Conservation (phyloP, 331 rosid genomes). For the Pyracantha coccinea region DNA sequence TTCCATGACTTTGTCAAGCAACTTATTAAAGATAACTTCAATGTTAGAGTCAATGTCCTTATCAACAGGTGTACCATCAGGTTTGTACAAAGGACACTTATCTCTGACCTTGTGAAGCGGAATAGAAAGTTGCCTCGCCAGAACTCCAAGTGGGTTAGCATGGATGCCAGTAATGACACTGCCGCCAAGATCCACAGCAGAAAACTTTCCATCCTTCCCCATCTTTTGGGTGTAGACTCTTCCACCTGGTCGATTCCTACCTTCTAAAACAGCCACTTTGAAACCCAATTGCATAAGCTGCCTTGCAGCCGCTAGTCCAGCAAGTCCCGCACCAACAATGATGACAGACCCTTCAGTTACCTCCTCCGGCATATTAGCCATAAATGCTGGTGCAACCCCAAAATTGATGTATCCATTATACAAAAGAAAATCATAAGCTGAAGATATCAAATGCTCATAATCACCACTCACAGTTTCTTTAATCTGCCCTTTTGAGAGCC, state of each 20-base stretch:
- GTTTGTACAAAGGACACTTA: conserved; percentile 78
- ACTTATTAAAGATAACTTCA: conserved; percentile 61
- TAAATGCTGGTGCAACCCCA: conserved; percentile 67
- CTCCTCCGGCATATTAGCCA: conserved; percentile 49
- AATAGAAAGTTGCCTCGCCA: conserved; percentile 88
- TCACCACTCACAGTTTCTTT: conserved; percentile 73
- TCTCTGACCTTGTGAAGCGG: conserved; percentile 93
- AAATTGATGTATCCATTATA: conserved; percentile 86
- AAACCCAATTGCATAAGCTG: conserved; percentile 82
- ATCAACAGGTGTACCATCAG: conserved; percentile 65
- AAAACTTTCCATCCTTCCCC: conserved; percentile 35
- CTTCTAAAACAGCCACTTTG: conserved; percentile 78
- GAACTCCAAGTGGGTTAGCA: conserved; percentile 93
- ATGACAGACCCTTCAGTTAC: conserved; percentile 58
- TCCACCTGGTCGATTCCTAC: conserved; percentile 88
- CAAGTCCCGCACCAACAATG: conserved; percentile 85
- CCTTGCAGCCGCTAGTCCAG: conserved; percentile 92
- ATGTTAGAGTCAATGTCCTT: conserved; percentile 50
- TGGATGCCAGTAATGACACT: conserved; percentile 91
- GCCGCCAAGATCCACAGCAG: conserved; percentile 82
- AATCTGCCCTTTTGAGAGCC: conserved; percentile 69
- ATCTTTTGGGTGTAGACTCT: conserved; percentile 87
- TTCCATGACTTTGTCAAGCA: conserved; percentile 88
- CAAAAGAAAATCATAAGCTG: conserved; percentile 71
- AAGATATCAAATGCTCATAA: conserved; percentile 62